A percentile compares a stretch with the other conserved stretches of the same genome.
Conservation (phyloP, 2,329 filamentous ascomycete genomes). For the Clarireedia homoeocarpa region DNA sequence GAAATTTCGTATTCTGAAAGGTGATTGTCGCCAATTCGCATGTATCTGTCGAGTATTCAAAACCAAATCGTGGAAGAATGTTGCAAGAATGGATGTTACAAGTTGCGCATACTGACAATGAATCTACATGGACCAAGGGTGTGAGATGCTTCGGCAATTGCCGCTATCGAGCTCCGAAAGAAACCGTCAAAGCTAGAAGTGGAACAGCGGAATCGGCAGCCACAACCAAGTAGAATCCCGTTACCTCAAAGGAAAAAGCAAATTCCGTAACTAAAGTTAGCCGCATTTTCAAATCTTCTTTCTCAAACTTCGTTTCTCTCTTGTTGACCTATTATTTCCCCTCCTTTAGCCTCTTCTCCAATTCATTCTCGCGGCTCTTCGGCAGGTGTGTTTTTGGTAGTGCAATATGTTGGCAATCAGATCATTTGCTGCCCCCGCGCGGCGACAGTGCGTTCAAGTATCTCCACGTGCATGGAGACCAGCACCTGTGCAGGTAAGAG, state of each 20-base stretch:
- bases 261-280: conserved; percentile 8
- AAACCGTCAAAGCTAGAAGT: conserved; percentile 6
- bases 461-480: conserved; percentile 48
- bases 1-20: too few species aligned
- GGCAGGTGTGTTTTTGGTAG: background rate
- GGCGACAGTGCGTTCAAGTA: conserved; percentile 70
- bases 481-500: conserved; percentile 49
- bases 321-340: conserved; percentile 11
- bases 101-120: background rate
- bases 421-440: conserved; percentile 66
- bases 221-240: conserved; percentile 3
- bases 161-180: conserved; percentile 1
- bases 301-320: conserved; percentile 7
- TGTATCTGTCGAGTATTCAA: background rate
- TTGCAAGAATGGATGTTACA: background rate
- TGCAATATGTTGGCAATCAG: conserved; percentile 76
- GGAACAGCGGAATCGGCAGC: conserved; percentile 3
- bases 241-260: conserved; percentile 13
- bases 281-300: conserved; percentile 11
- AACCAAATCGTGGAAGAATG: background rate
- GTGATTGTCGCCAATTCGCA: background rate
- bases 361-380: background rate
- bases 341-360: background rate
- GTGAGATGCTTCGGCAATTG: background rate
- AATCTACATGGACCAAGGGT: too few species aligned